Evolutionary conservation across 805 yeast species (phyloP), one percentile per base, ranked within the genome.

Genomic region (Candida awuae): DNA sequence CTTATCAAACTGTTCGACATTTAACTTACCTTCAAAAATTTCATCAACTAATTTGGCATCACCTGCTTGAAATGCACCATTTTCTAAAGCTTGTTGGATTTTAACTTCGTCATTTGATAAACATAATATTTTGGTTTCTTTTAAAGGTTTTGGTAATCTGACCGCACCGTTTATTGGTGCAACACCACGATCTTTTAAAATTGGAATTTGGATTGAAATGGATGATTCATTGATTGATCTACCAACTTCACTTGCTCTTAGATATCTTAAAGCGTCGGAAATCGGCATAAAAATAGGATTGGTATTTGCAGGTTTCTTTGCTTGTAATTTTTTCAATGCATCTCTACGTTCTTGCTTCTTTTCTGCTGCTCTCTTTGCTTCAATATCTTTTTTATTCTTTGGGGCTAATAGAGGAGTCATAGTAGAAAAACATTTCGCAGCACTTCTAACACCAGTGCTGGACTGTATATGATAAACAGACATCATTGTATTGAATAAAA

Each of bases 181-280:
- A 17, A 83, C 78, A 49, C 96, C 95, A 54, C 75, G 77, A 43
- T 81, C 90, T 16, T 80, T 75, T 9, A 80, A 71, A 22, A 87
- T 67, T 14, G 74, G 65, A 14, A 84, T 70, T 38, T 80, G 74
- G 39, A 84, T 60, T 14, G 83, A 67, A 29, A 90, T 67, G 18
- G 88, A 80, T 17, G 90, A 77, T 50, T 78, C 77, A n/a, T 71
- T 63, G 4, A 70, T 65, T 3, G 90, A 76, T 54, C 83, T 76
- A 5, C 98, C 97, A 5, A 87, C 94, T 59, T 87, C 96, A 5
- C 87, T 76, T 0, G 97, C 95, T 46, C 96, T 70, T 41, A 90
- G 56, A 54, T 78, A 87, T 51, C 83, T 71, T 58, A 86, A 59
- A 1, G 97, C 96, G 22, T 65, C 60, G 6, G 83, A 74, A 7